Conservation (phyloP, 2,329 filamentous ascomycete species). For the Teratosphaeria pseudoeucalypti region DNA sequence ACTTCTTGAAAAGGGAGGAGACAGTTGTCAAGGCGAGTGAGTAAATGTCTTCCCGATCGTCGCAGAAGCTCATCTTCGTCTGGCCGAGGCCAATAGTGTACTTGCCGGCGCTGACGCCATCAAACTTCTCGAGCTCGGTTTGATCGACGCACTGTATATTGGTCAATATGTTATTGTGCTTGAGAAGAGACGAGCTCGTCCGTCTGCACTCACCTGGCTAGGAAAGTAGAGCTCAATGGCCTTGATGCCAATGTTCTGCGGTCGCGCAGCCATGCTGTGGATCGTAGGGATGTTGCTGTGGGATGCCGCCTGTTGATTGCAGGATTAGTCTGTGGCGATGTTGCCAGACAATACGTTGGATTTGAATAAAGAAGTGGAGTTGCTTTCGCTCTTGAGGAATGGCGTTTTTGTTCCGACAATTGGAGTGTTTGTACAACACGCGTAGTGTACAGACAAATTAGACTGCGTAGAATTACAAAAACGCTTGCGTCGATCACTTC, state of each 20-base stretch:
- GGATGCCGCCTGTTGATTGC: not conserved
- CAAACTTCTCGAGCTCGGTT: slow-evolving; percentile 44
- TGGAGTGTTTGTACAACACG: not conserved
- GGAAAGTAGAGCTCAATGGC: slow-evolving; percentile 46
- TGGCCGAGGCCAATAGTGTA: slow-evolving; percentile 46
- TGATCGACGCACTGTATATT: slow-evolving; percentile 41
- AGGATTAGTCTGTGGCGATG: not conserved
- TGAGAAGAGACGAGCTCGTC: not conserved
- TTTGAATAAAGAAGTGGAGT: not conserved
- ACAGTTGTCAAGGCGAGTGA: slow-evolving; percentile 43
- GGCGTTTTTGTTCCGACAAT: not conserved
- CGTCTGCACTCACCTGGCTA: slow-evolving; percentile 34
- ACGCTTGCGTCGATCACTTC: not conserved
- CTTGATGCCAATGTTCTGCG: slow-evolving; percentile 44
- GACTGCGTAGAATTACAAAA: not conserved
- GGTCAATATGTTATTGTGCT: not conserved
- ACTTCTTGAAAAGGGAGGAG: slow-evolving; percentile 42
- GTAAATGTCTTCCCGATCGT: slow-evolving; percentile 47
- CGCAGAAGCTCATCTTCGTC: slow-evolving; percentile 47
- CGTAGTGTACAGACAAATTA: not conserved
- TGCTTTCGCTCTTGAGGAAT: not conserved
- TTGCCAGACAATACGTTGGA: not conserved
- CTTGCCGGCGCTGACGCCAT: slow-evolving; percentile 42
- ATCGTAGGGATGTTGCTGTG: not conserved
- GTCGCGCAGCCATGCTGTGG: slow-evolving; percentile 9